Evolutionary conservation across 2,329 filamentous ascomycete species (phyloP).

Genomic region (Fusarium devonianum): DNA sequence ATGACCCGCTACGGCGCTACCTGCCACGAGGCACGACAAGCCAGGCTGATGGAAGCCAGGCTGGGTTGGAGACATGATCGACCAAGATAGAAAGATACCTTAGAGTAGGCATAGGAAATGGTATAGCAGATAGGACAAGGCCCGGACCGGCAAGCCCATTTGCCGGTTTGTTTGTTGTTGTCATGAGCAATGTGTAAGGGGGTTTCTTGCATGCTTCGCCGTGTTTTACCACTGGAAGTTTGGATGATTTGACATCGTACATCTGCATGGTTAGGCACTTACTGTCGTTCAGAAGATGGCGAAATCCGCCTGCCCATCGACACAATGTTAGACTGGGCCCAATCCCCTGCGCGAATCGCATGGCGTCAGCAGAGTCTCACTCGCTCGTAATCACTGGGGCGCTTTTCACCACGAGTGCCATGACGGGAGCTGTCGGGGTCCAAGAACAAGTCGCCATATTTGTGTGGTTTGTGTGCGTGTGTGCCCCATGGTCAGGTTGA

Average conservation of each 20-base stretch:
- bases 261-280: too few species aligned
- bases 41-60: conserved; percentile 5
- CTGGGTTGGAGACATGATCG: conserved; percentile 21
- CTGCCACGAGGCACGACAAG: conserved; percentile 29
- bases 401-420: conserved; percentile 1
- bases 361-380: conserved; percentile 33
- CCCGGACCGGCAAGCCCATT: conserved; percentile 11
- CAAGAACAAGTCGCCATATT: conserved; percentile 5
- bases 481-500: background rate
- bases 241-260: too few species aligned
- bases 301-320: conserved; percentile 25
- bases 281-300: too few species aligned
- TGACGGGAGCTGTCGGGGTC: conserved; percentile 10
- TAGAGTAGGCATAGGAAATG: too few species aligned
- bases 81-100: conserved; percentile 9
- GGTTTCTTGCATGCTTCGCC: background rate
- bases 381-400: conserved; percentile 29
- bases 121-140: conserved; percentile 22
- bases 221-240: too few species aligned
- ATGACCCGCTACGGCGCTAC: conserved; percentile 19
- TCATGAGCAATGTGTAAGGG: too few species aligned
- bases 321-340: background rate
- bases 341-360: conserved; percentile 6
- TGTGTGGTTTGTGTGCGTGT: too few species aligned
- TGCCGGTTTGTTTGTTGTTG: background rate